Evolutionary conservation across 2,329 filamentous ascomycete species (phyloP).

Genomic region (Ceratocystis harringtonii): DNA sequence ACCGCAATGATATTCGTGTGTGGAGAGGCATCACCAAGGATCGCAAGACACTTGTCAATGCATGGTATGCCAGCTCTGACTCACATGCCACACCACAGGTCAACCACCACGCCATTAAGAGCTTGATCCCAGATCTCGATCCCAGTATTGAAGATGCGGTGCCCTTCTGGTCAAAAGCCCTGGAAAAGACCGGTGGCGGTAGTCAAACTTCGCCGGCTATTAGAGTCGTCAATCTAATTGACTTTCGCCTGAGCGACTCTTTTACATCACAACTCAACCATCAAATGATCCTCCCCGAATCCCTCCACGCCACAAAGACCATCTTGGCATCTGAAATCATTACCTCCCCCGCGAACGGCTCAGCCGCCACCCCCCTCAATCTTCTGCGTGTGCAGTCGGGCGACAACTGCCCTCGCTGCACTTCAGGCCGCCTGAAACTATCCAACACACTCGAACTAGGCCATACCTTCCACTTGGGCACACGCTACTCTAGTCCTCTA

Average conservation of each 20-base stretch:
- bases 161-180: conserved; percentile 35
- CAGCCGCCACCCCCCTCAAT: conserved; percentile 30
- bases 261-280: conserved; percentile 1
- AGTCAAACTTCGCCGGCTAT: not conserved
- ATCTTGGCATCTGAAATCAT: not conserved
- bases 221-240: conserved; percentile 26
- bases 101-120: conserved; percentile 48
- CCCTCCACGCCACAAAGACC: not conserved
- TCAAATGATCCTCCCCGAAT: not conserved
- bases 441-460: conserved; percentile 75
- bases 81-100: conserved; percentile 24
- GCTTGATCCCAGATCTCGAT: conserved; percentile 52
- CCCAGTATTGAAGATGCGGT: conserved; percentile 48
- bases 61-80: conserved; percentile 42
- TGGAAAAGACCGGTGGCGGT: conserved; percentile 18
- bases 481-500: conserved; percentile 68
- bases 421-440: conserved; percentile 44
- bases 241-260: conserved; percentile 19
- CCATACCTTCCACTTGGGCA: conserved; percentile 89
- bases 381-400: conserved; percentile 51
- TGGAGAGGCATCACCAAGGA: conserved; percentile 57
- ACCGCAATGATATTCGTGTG: conserved; percentile 20
- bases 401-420: conserved; percentile 60
- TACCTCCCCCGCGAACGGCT: not conserved
- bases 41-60: conserved; percentile 50